These are phyloP conservation scores for Leucocoprinus leucothites DNA, from an alignment of 768 basidiomycete species.

Conservation along the genomic window DNA sequence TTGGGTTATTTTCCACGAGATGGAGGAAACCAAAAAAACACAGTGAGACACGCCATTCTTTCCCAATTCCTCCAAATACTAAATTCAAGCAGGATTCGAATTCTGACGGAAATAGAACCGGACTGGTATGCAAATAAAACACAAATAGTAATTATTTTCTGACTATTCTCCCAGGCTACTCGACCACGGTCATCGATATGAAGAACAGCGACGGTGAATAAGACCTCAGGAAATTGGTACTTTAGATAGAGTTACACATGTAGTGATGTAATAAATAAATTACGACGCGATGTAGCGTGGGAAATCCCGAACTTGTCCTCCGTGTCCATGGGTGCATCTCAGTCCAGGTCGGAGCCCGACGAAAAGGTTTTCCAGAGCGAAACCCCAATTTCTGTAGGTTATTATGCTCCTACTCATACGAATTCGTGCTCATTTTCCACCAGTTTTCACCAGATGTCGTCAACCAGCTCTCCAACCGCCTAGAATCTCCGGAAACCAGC, in stretches of 20 bases:
- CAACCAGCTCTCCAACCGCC: constrained; percentile 68
- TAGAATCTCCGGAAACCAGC: constrained; percentile 54
- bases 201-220: constrained; percentile 1
- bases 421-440: not conserved
- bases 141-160: not conserved
- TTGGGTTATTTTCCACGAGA: constrained; percentile 94
- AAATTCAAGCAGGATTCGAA: constrained; percentile 63
- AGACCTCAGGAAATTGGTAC: not conserved
- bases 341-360: constrained; percentile 56
- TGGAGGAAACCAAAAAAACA: constrained; percentile 94
- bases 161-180: constrained; percentile 25
- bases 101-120: constrained; percentile 91
- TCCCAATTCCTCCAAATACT: constrained; percentile 15
- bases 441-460: constrained; percentile 86
- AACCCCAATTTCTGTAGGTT: constrained; percentile 49
- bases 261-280: not conserved
- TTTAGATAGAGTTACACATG: not conserved
- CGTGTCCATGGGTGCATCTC: constrained; percentile 59
- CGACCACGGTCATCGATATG: constrained; percentile 32
- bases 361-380: constrained; percentile 59
- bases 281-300: not conserved
- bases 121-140: constrained; percentile 68
- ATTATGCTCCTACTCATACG: not conserved
- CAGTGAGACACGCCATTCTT: constrained; percentile 52
- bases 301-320: constrained; percentile 8